phyloP scores from a whole-genome alignment of 352 stramenopile species.

The Hyphochytrium catenoides region DNA sequence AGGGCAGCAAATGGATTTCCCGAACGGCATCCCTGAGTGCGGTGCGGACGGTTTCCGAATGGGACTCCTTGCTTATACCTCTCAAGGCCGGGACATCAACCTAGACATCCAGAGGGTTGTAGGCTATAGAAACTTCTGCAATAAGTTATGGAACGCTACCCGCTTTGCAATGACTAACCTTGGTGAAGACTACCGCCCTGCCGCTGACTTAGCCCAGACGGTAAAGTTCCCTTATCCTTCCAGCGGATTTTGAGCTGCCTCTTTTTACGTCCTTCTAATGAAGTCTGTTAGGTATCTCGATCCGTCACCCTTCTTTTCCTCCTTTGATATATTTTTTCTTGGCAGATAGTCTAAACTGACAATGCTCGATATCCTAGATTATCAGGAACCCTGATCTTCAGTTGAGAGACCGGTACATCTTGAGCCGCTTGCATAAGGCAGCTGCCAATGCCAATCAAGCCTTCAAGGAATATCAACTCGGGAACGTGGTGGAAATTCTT shows the following conservation, averaged over 20 bases:
- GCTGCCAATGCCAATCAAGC: conserved; percentile 30
- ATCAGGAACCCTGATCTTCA: conserved; percentile 29
- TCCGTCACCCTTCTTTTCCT: too few species aligned
- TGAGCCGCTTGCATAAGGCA: conserved; percentile 40
- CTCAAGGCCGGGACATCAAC: conserved; percentile 91
- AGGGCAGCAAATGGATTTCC: conserved; percentile 88
- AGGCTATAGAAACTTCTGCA: conserved; percentile 98
- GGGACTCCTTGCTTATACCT: conserved; percentile 84
- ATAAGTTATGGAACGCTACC: conserved; percentile 99
- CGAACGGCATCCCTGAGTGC: conserved; percentile 95
- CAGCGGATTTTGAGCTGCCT: too few species aligned
- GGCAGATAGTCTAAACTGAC: background rate
- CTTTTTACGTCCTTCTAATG: too few species aligned
- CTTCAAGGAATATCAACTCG: conserved; percentile 86
- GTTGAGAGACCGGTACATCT: conserved; percentile 51
- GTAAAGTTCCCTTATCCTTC: too few species aligned
- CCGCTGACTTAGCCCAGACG: conserved; percentile 23
- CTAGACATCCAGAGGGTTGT: conserved; percentile 97
- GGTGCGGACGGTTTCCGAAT: conserved; percentile 95
- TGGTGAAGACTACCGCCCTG: conserved; percentile 31
- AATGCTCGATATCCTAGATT: conserved; percentile 24
- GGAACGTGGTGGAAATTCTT: conserved; percentile 73
- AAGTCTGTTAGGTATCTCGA: too few species aligned
- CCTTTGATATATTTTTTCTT: conserved; percentile 2
- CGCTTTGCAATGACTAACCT: conserved; percentile 94